Base-by-base conservation (phyloP, 352 stramenopile species). In the Pythium plurisporium region DNA sequence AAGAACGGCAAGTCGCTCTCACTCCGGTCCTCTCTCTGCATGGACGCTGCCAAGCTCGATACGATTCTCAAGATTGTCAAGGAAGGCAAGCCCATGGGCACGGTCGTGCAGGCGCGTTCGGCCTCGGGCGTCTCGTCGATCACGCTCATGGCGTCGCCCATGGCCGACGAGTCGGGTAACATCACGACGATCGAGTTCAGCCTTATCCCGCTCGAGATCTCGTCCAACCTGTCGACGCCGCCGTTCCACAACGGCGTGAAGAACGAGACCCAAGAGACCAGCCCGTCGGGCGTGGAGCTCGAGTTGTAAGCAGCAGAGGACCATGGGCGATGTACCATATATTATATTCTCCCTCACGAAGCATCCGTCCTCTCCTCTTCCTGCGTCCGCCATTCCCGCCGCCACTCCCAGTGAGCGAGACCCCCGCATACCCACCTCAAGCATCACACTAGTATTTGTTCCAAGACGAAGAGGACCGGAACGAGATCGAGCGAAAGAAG, bases 191-290 rank as follows among this genome's bases (percentile, higher is more conserved):
- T 89, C 53, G 76, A 89, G 59, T 85, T 89, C 37, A 84, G 73
- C 41, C 62, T 89, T 12, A 74, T 89, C 46, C 75, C 74, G 9
- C 72, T 88, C 29, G 78, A 88, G 55, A 82, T 74, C 49, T 77
- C 64, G 42, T 76, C 74, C 0, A 66, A 78, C 8, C 55, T 69
- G 23, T 64, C 52, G 20, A 36, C 26, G 50, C 33, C 50, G 19
- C 33, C 57, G 29, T 63, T 62, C 46, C 36, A 59, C 20, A 43
- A 54, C 5, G 41, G 40, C 15, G 69, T 71, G 45, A 67, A 73
- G 33, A 65, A 69, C 40, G 62, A 79, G 27, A 49, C 48, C 19
- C 76, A 81, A 48, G 78, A 88, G 59, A 42, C 78, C 15, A 88
- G 78, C 25, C 78, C 78, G 0, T 85, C 72, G 14, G 64, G 72